Conservation (phyloP, 805 yeast species). For the Candida nonsorbophila region DNA sequence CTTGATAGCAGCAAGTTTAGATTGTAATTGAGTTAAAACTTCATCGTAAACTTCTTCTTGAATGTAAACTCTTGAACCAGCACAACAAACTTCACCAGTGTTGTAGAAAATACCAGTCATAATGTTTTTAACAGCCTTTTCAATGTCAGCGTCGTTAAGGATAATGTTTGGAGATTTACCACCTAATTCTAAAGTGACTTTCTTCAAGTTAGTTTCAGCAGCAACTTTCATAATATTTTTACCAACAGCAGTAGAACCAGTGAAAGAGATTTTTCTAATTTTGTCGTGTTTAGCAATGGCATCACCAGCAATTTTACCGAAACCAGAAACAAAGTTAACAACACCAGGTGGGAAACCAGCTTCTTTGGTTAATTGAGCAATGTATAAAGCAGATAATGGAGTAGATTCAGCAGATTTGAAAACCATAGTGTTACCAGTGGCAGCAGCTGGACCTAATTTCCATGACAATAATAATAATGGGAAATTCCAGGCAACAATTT, state of each 20-base stretch:
- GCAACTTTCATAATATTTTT: constrained; percentile 76
- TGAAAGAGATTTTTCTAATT: constrained; percentile 87
- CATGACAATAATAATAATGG: constrained; percentile 91
- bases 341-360: constrained; percentile 94
- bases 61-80: constrained; percentile 86
- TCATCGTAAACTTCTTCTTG: constrained; percentile 82
- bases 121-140: constrained; percentile 69
- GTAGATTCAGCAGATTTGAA: constrained; percentile 91
- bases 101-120: constrained; percentile 84
- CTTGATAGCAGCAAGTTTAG: constrained; percentile 50
- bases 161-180: constrained; percentile 94
- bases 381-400: constrained; percentile 80
- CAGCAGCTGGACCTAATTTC: constrained; percentile 92
- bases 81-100: constrained; percentile 95
- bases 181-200: constrained; percentile 90
- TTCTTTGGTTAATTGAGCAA: constrained; percentile 62
- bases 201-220: constrained; percentile 76
- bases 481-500: constrained; percentile 96
- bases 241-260: constrained; percentile 93
- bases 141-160: constrained; percentile 79
- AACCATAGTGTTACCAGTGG: constrained; percentile 85
- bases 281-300: constrained; percentile 73
- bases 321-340: constrained; percentile 80
- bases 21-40: constrained; percentile 59
- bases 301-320: constrained; percentile 80